Evolutionary conservation across 2,329 filamentous ascomycete species (phyloP).

Genomic region (Neonectria hederae): DNA sequence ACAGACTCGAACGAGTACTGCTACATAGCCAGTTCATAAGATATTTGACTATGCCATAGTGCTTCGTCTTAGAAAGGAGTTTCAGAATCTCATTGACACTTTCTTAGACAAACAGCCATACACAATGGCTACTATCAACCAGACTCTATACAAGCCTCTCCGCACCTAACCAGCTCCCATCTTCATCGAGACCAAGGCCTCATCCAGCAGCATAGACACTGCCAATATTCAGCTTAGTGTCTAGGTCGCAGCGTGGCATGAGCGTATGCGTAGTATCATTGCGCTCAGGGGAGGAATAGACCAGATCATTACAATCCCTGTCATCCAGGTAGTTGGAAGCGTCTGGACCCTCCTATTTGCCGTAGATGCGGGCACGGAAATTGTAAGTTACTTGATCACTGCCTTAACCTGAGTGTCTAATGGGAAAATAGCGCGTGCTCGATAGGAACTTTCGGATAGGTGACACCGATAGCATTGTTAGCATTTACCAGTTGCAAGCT

Average conservation of each 20-base stretch:
- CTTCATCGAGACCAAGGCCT: constrained; percentile 23
- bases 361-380: constrained; percentile 13
- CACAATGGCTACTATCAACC: constrained; percentile 1
- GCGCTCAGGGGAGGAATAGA: not conserved
- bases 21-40: constrained; percentile 3
- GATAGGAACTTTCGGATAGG: constrained; percentile 17
- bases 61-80: not conserved
- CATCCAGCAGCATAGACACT: constrained; percentile 12
- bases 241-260: constrained; percentile 25
- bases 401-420: constrained; percentile 4
- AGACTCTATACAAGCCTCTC: constrained; percentile 15
- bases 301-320: constrained; percentile 11
- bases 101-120: not conserved
- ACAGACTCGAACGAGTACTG: not conserved
- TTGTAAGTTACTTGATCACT: constrained; percentile 19
- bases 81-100: not conserved
- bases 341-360: constrained; percentile 23
- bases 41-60: constrained; percentile 4
- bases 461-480: constrained; percentile 13
- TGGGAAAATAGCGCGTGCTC: not conserved
- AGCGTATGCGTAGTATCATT: constrained; percentile 24
- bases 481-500: constrained; percentile 13
- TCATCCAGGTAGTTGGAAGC: constrained; percentile 18
- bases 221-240: constrained; percentile 17
- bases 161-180: constrained; percentile 15